A percentile compares a stretch with the other conserved stretches of the same genome.
Conservation (phyloP, 2,329 filamentous ascomycete species). For the Daldinia sp. region DNA sequence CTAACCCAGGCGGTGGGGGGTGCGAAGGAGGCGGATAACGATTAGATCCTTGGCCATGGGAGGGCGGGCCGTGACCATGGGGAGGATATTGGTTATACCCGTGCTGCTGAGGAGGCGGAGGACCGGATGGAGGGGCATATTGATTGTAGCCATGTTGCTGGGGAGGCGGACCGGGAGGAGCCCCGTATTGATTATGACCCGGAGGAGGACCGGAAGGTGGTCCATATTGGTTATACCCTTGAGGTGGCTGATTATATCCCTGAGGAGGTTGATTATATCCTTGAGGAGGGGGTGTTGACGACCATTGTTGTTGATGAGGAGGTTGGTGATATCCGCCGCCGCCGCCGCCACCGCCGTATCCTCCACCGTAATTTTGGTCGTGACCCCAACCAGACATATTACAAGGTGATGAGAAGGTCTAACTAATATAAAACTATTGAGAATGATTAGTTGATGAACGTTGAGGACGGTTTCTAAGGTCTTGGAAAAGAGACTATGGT, state of each 20-base stretch:
- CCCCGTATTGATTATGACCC: slow-evolving; percentile 49
- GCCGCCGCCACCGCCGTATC: slow-evolving; percentile 20
- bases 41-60: slow-evolving; percentile 33
- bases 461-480: not conserved
- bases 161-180: slow-evolving; percentile 40
- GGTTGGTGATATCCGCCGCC: slow-evolving; percentile 32
- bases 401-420: not conserved
- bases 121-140: slow-evolving; percentile 46
- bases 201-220: slow-evolving; percentile 40
- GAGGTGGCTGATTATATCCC: slow-evolving; percentile 52
- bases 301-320: slow-evolving; percentile 33
- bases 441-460: not conserved
- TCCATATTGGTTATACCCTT: slow-evolving; percentile 45
- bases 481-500: not conserved
- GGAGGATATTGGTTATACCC: slow-evolving; percentile 35
- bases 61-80: slow-evolving; percentile 23
- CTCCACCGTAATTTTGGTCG: slow-evolving; percentile 48
- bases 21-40: slow-evolving; percentile 49
- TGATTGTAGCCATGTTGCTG: slow-evolving; percentile 49
- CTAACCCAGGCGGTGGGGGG: slow-evolving; percentile 58
- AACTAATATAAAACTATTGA: not conserved
- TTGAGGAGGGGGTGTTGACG: slow-evolving; percentile 24
- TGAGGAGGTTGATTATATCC: slow-evolving; percentile 45
- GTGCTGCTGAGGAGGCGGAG: slow-evolving; percentile 36
- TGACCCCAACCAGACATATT: slow-evolving; percentile 55